These are phyloP conservation scores for Polytrichum commune DNA, from an alignment of 225 moss, liverwort and hornwort species.

Conservation along the genomic window DNA sequence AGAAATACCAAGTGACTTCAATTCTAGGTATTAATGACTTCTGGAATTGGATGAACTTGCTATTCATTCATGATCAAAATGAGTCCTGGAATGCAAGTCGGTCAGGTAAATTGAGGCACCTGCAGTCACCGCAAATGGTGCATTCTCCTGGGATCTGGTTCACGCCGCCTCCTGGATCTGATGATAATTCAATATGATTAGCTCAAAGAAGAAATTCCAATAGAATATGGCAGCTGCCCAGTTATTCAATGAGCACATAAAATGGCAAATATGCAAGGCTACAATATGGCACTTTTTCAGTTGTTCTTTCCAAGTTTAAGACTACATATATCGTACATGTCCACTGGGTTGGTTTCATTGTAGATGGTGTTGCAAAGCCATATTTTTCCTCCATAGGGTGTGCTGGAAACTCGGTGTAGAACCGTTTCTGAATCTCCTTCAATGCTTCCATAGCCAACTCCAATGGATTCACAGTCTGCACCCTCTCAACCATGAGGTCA, in stretches of 20 bases:
- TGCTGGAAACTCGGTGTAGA: constrained; percentile 57
- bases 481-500: not conserved
- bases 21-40: too few species aligned
- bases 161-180: constrained; percentile 80
- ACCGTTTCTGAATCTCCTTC: constrained; percentile 59
- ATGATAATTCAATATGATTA: too few species aligned
- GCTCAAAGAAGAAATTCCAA: too few species aligned
- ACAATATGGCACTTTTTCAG: too few species aligned
- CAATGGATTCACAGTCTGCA: constrained; percentile 68
- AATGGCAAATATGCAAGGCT: too few species aligned
- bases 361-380: constrained; percentile 77
- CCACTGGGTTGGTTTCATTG: constrained; percentile 87
- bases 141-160: constrained; percentile 79
- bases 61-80: too few species aligned
- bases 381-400: constrained; percentile 52
- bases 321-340: constrained; percentile 31
- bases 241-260: too few species aligned
- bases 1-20: too few species aligned
- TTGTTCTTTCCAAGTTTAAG: not conserved
- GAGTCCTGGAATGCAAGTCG: too few species aligned
- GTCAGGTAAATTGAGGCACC: constrained; percentile 26
- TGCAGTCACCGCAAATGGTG: constrained; percentile 72
- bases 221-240: too few species aligned
- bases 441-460: constrained; percentile 66
- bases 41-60: too few species aligned